These are phyloP conservation scores for Cucumis cinereus DNA, from an alignment of 306 rosid species.

Conservation along the genomic window DNA sequence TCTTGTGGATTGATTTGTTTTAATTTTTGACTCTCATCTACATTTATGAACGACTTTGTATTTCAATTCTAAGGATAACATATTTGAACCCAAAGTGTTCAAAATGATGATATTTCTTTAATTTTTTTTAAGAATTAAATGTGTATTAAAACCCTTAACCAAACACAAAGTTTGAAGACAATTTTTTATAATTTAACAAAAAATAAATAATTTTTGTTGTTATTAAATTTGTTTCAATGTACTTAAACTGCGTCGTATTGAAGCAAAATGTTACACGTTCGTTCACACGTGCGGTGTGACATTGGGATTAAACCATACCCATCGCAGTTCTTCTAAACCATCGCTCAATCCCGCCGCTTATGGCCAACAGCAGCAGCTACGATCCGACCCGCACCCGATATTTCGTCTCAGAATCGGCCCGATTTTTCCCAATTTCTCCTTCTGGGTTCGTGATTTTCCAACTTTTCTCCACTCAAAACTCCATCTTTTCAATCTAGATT, in stretches of 20 bases:
- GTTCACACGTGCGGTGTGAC: slow-evolving; percentile 1
- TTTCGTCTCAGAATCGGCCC: neutral
- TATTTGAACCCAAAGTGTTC: no score
- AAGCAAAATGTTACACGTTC: neutral
- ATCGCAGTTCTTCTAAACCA: neutral
- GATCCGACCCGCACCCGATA: slow-evolving; percentile 5
- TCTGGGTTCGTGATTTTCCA: neutral
- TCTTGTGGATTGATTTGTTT: no score
- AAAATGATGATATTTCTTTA: no score
- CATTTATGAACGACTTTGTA: no score
- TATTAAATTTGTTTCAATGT: neutral
- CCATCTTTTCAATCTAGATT: neutral
- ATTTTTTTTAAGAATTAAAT: no score
- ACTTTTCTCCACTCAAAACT: neutral
- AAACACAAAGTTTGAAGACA: no score
- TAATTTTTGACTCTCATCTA: no score
- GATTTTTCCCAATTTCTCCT: neutral
- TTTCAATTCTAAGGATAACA: no score
- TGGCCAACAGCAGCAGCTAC: neutral
- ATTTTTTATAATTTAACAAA: no score
- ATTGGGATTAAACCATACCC: neutral
- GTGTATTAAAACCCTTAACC: no score
- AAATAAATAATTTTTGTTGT: no score
- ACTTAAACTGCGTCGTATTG: neutral
- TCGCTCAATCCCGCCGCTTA: neutral